Conservation (phyloP, 2,329 filamentous ascomycete genomes). For the Aspergillus sp. region DNA sequence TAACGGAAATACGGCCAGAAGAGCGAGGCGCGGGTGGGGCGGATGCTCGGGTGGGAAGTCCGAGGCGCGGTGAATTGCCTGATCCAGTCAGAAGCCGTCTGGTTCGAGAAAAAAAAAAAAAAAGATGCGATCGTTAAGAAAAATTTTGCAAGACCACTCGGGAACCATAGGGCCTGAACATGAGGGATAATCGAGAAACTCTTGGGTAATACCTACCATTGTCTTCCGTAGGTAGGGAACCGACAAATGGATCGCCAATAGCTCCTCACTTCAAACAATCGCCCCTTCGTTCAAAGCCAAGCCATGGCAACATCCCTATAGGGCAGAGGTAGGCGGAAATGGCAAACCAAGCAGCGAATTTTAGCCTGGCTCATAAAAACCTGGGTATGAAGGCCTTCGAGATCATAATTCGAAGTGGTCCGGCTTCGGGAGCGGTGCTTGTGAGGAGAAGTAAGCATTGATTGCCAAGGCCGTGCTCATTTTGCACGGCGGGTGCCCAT, state of each 20-base stretch:
- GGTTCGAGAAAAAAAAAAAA: too few species aligned
- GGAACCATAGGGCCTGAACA: background rate
- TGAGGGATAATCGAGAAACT: background rate
- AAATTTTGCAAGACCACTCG: background rate
- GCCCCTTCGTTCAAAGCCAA: conserved; percentile 5
- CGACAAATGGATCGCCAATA: background rate
- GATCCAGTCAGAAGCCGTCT: conserved; percentile 8
- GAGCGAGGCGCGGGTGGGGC: conserved; percentile 4
- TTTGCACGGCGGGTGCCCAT: conserved; percentile 11
- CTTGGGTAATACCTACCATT: background rate
- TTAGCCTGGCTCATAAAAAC: background rate
- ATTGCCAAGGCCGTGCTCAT: conserved; percentile 12
- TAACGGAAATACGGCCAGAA: conserved; percentile 18
- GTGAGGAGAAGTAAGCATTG: conserved; percentile 20
- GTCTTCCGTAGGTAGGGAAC: too few species aligned
- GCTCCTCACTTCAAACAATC: background rate
- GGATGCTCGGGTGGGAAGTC: conserved; percentile 10
- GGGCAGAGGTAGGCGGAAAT: conserved; percentile 8
- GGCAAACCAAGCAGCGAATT: background rate
- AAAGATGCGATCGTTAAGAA: background rate
- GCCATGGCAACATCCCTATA: conserved; percentile 20
- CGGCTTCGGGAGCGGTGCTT: background rate
- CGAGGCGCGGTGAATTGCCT: conserved; percentile 19
- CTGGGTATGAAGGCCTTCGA: background rate
- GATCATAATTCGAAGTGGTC: background rate